Base-by-base conservation (phyloP, 257 asterid species). In the Nicotiana tomentosiformis region DNA sequence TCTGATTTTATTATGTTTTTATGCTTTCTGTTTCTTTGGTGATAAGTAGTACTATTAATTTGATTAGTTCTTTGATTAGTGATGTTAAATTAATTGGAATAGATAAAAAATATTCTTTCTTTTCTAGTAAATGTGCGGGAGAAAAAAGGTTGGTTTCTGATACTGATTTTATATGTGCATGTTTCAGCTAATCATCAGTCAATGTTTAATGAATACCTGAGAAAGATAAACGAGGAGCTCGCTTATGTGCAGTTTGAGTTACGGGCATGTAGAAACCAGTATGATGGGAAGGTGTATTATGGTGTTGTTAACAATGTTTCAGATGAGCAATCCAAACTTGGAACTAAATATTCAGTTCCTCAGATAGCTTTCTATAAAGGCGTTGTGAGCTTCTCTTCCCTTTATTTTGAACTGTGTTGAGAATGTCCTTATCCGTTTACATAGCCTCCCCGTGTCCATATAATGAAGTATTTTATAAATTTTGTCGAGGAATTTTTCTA, bases 311-410 rank as follows among this genome's bases (percentile, higher is more conserved):
- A 96, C 84, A 96, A 89, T 56, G 92, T 92, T 53, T 84, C 93
- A 0, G 99, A 96, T 55, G 98, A 94, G 3, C 96, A 90, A 74
- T 93, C 99, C 80, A 93, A 96, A 90, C 93, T 94, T 64, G 98
- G 99, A 65, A 96, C 98, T 26, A 94, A 91, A 77, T 96, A 91
- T 82, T 80, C 92, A 9, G 89, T 91, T 89, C 98, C 99, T 60
- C 98, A 96, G 87, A 93, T 96, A 82, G 95, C 99, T 76, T 91
- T 93, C 80, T 96, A 94, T 87, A 94, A 89, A 86, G 95, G 97
- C 91, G 91, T 93, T 77, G 98, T 96, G 92, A 89, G 97, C 72
- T 81, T 72, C 81, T 60, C 68, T 51, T 26, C 60, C 62, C 49
- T n/a, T 18, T 78, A 33, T 32, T 23, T 14, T 74, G 35, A 70